Conservation (phyloP, 2,329 filamentous ascomycete species). For the Diaporthe longicolla region DNA sequence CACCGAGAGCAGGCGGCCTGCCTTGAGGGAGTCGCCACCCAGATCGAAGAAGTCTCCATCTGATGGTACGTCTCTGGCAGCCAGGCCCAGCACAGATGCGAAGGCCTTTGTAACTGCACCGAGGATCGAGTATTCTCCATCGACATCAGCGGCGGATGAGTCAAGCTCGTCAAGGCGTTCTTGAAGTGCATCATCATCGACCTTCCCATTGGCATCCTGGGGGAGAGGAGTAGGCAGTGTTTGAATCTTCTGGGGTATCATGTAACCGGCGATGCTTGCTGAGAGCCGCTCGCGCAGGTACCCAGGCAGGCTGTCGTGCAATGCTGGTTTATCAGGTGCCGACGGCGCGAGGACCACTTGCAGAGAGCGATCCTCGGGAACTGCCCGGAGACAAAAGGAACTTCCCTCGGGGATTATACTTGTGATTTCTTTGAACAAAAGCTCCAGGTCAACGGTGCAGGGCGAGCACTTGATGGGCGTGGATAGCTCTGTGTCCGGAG, state of each 20-base stretch:
- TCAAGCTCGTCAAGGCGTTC: conserved; percentile 18
- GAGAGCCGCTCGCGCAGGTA: conserved; percentile 43
- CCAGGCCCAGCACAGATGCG: conserved; percentile 59
- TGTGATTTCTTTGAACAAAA: conserved; percentile 44
- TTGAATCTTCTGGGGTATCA: conserved; percentile 57
- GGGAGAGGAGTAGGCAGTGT: conserved; percentile 54
- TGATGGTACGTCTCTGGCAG: conserved; percentile 54
- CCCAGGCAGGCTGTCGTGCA: conserved; percentile 23
- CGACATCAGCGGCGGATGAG: conserved; percentile 5
- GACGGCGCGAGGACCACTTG: conserved; percentile 29
- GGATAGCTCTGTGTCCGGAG: conserved; percentile 61
- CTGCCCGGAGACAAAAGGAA: conserved; percentile 45
- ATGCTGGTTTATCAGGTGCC: not conserved
- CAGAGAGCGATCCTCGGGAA: conserved; percentile 41
- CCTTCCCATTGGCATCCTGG: conserved; percentile 46
- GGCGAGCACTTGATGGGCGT: conserved; percentile 54
- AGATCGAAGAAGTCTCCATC: conserved; percentile 66
- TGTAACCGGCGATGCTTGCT: conserved; percentile 49
- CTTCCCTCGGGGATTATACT: conserved; percentile 22
- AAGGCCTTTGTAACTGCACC: conserved; percentile 60
- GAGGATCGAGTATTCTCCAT: conserved; percentile 49
- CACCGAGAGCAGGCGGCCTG: conserved; percentile 65
- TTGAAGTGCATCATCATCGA: conserved; percentile 34
- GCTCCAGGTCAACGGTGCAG: conserved; percentile 52
- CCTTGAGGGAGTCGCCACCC: conserved; percentile 68